A percentile compares a stretch with the other conserved stretches of the same genome.
Evolutionary conservation across 176 grass and related monocot species (phyloP).

Genomic region (Cocos nucifera): DNA sequence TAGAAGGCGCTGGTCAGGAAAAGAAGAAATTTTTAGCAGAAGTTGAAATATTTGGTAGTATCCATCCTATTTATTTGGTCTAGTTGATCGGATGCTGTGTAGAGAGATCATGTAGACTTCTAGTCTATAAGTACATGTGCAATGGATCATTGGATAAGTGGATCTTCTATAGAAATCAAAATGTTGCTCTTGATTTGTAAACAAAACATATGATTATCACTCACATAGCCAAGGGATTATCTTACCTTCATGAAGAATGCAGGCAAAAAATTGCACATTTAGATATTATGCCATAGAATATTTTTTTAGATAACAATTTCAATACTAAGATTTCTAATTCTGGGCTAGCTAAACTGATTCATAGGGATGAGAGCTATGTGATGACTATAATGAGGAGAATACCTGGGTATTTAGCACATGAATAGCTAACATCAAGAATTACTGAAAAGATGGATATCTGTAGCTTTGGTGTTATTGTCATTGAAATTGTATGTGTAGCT

Average conservation of each 20-base stretch:
- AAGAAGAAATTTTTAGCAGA: too few species aligned
- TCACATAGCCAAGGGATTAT: slow-evolving; percentile 22
- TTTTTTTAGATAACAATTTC: slow-evolving; percentile 56
- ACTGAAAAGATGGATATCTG: slow-evolving; percentile 63
- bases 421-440: slow-evolving; percentile 51
- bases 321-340: slow-evolving; percentile 58
- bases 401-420: slow-evolving; percentile 52
- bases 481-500: too few species aligned
- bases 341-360: slow-evolving; percentile 54
- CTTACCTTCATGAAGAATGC: slow-evolving; percentile 67
- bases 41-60: too few species aligned
- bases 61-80: too few species aligned
- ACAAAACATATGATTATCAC: too few species aligned
- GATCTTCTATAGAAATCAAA: too few species aligned
- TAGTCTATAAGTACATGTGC: too few species aligned
- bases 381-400: slow-evolving; percentile 40
- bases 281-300: slow-evolving; percentile 62
- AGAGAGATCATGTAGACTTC: neutral
- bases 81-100: neutral
- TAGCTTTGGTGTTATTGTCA: slow-evolving; percentile 28
- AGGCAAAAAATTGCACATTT: slow-evolving; percentile 52
- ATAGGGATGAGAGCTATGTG: slow-evolving; percentile 32
- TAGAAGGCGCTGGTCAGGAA: too few species aligned
- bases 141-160: too few species aligned
- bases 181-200: too few species aligned